Base-by-base conservation (phyloP, 1,139 yeast species). In the Blastobotrys persicus region DNA sequence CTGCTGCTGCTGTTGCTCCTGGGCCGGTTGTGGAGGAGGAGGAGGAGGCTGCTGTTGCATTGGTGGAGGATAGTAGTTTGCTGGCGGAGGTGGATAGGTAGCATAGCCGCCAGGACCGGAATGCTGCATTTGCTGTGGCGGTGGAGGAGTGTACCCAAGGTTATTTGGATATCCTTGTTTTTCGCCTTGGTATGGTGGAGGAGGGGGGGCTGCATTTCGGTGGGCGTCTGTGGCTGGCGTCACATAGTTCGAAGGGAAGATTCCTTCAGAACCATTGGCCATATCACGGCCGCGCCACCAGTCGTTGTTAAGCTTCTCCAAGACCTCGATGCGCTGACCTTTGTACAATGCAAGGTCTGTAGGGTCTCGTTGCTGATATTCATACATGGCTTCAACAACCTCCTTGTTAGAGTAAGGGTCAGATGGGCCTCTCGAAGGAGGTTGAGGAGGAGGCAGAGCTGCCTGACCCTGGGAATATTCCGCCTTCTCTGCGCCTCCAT, bases 231-330 rank as follows among this genome's bases (percentile, higher is more conserved):
- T 42, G 39, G 43, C 31, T 32, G 16, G 73, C 72, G 40, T 19
- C 34, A 57, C 62, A 64, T 92, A 92, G 67, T 88, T 88, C 1
- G 94, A 74, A 4, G 98, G 98, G 72, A 92, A 91, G 60, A 91
- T 83, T 20, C 98, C 98, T 6, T 78, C 77, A 20, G 68, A 66
- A 41, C 80, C 79, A 39, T 79, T 76, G 12, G 73, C 65, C 37
- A 67, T 56, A 50, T 73, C 70, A 19, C 73, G 73, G 40, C 98
- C 98, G 65, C 80, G 84, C 88, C 94, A 89, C 98, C 98, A 91
- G 65, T 89, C 94, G 37, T 78, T 77, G 17, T 94, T 87, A 52
- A 85, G 75, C 64, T 81, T 88, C 63, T 89, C 96, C 4, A 79
- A 55, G 5, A 92, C 78, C 35, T 78, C 78, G 48, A 92, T 67